Percentiles rank a stretch among this genome's conserved stretches.
Evolutionary conservation across 164 flowering plant species (phyloP).

Genomic region (Aristolochia contorta): DNA sequence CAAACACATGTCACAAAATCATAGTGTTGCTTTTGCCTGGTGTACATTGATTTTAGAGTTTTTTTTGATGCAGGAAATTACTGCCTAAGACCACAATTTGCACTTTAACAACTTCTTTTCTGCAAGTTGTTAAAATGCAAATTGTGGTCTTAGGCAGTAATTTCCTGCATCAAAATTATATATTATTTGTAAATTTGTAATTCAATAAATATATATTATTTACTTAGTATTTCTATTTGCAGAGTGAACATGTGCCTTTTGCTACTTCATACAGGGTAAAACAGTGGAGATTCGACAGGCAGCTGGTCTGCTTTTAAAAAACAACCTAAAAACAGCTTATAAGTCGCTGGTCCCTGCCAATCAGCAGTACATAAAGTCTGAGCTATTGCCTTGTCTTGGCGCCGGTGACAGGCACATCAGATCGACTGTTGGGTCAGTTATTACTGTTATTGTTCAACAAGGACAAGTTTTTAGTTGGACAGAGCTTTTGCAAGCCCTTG

Average conservation of each 20-base stretch:
- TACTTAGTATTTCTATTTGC: conserved; percentile 2
- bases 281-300: conserved; percentile 92
- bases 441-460: conserved; percentile 73
- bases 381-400: conserved; percentile 85
- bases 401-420: conserved; percentile 85
- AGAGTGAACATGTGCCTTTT: conserved; percentile 4
- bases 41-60: too few relatives aligned
- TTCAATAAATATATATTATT: background rate
- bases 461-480: conserved; percentile 79
- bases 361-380: conserved; percentile 82
- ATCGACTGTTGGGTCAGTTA: conserved; percentile 85
- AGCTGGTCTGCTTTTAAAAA: conserved; percentile 87
- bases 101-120: too few relatives aligned
- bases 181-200: background rate
- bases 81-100: too few relatives aligned
- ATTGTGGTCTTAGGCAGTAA: too few relatives aligned
- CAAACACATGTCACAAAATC: too few relatives aligned
- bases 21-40: too few relatives aligned
- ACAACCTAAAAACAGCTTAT: conserved; percentile 62
- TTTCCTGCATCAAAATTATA: background rate
- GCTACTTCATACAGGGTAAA: conserved; percentile 46
- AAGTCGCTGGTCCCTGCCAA: conserved; percentile 51
- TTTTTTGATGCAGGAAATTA: too few relatives aligned
- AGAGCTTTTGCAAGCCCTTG: conserved; percentile 81
- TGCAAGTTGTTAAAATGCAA: too few relatives aligned